Percentiles rank a stretch among this genome's conserved stretches.
Conservation (phyloP, 2,329 filamentous ascomycete genomes). For the Ceratocystis smalleyi region DNA sequence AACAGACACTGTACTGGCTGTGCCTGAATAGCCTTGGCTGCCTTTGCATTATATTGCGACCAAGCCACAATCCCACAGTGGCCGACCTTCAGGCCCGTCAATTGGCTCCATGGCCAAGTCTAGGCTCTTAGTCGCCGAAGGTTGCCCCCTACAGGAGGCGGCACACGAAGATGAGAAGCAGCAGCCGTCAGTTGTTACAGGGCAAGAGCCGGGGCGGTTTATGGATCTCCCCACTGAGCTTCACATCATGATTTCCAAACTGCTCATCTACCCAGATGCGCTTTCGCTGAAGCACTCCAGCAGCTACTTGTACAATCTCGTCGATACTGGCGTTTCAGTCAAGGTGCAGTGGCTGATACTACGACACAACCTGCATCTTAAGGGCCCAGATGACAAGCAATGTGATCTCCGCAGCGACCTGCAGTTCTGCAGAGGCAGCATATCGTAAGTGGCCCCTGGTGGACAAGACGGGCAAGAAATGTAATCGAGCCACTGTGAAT, state of each 20-base stretch:
- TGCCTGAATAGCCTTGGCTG: too few relatives aligned
- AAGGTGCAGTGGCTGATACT: slow-evolving; percentile 57
- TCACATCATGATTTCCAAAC: slow-evolving; percentile 44
- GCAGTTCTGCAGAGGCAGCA: slow-evolving; percentile 44
- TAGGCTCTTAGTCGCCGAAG: not conserved
- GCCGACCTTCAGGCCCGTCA: not conserved
- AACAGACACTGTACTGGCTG: too few relatives aligned
- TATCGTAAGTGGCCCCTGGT: slow-evolving; percentile 31
- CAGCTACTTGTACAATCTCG: slow-evolving; percentile 46
- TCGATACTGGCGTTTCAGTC: slow-evolving; percentile 48
- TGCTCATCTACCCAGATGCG: slow-evolving; percentile 54
- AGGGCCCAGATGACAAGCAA: slow-evolving; percentile 44
- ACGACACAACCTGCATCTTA: slow-evolving; percentile 45
- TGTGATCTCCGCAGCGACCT: slow-evolving; percentile 46
- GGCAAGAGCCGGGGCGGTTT: slow-evolving; percentile 25
- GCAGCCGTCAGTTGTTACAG: not conserved
- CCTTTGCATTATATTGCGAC: too few relatives aligned
- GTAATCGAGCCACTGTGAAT: too few relatives aligned
- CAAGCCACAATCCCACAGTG: not conserved
- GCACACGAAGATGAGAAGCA: slow-evolving; percentile 21
- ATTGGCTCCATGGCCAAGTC: not conserved
- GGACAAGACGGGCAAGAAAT: not conserved
- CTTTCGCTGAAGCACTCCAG: slow-evolving; percentile 53
- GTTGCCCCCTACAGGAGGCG: not conserved
- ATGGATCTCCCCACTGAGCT: slow-evolving; percentile 47